phyloP scores from a whole-genome alignment of 495 filamentous ascomycete species.

The Penicillium odoratum region DNA sequence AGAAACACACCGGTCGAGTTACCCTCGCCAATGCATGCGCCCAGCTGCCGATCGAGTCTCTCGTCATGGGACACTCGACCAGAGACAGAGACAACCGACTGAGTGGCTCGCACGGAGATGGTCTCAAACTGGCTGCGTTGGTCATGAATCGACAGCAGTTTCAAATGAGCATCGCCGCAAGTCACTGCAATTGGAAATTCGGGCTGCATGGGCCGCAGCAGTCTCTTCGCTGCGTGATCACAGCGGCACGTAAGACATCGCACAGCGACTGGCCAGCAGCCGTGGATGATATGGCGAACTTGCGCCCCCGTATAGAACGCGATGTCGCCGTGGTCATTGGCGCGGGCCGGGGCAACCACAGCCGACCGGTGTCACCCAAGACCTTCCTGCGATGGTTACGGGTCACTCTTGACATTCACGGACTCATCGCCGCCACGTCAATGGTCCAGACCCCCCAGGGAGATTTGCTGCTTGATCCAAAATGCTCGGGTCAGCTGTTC shows the following conservation, averaged over 20 bases:
- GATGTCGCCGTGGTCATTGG: background rate
- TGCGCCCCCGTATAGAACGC: background rate
- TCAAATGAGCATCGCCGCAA: constrained; percentile 18
- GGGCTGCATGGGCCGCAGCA: background rate
- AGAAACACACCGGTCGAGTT: constrained; percentile 12
- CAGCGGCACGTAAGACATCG: background rate
- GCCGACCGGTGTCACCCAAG: background rate
- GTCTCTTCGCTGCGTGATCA: background rate
- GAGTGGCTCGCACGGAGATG: constrained; percentile 28
- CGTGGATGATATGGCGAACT: background rate
- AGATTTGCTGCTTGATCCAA: background rate
- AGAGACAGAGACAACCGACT: constrained; percentile 8
- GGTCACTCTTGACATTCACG: background rate
- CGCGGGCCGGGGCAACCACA: background rate
- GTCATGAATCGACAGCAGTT: constrained; percentile 22
- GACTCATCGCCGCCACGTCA: background rate
- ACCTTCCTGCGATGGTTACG: background rate
- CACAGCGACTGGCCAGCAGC: background rate
- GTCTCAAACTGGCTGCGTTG: constrained; percentile 30
- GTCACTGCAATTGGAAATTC: constrained; percentile 23
- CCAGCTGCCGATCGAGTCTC: constrained; percentile 7
- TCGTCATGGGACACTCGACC: constrained; percentile 8
- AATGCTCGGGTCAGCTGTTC: background rate
- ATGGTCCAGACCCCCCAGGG: background rate
- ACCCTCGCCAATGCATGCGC: constrained; percentile 13